These are phyloP conservation scores for Smittium mucronatum DNA, from an alignment of 371 early-diverging fungal species.

Conservation along the genomic window DNA sequence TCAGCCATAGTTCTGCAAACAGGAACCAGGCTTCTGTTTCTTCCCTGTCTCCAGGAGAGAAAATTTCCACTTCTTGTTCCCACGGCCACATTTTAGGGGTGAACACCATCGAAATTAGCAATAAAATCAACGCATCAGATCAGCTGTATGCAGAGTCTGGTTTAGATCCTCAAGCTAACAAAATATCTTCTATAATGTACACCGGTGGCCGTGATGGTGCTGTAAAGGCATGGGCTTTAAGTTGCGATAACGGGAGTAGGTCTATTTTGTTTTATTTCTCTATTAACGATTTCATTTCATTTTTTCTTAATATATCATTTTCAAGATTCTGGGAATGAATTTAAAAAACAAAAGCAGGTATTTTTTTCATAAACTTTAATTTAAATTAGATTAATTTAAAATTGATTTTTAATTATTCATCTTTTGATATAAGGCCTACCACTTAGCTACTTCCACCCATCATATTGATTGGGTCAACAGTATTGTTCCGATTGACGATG, in stretches of 20 bases:
- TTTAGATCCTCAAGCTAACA: neutral
- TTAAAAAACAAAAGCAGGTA: no score
- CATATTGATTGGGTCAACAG: constrained; percentile 97
- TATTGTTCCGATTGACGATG: constrained; percentile 57
- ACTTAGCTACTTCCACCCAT: constrained; percentile 45
- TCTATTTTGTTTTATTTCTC: no score
- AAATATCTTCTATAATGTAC: constrained; percentile 52
- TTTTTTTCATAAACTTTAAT: no score
- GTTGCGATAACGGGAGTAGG: neutral
- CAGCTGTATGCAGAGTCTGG: neutral
- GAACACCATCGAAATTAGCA: constrained; percentile 25
- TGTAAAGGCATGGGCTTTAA: constrained; percentile 73
- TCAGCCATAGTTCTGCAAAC: neutral
- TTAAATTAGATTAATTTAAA: no score
- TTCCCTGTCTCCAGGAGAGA: neutral
- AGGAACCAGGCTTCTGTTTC: neutral
- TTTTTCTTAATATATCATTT: no score
- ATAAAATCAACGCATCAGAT: neutral
- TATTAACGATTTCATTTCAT: no score
- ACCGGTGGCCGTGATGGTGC: constrained; percentile 83
- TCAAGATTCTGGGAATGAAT: no score
- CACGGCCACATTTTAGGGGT: constrained; percentile 33
- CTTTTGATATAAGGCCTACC: neutral
- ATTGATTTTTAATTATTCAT: no score
- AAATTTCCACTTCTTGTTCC: neutral